A percentile compares a stretch with the other conserved stretches of the same genome.
Conservation (phyloP, 176 grass and related monocot species). For the Rhynchospora breviuscula region DNA sequence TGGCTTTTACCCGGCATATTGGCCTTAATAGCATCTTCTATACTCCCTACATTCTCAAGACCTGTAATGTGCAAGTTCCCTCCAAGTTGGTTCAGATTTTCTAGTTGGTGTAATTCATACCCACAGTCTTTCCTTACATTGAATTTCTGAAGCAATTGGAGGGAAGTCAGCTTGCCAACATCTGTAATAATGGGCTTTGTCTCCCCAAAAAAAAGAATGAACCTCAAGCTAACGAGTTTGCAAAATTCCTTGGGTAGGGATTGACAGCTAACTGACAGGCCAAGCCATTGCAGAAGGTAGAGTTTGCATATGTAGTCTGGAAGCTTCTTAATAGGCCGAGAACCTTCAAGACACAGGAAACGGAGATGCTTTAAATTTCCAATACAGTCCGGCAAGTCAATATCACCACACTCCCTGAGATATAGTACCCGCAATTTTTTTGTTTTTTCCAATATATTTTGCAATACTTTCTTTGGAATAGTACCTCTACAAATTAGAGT, state of each 20-base stretch:
- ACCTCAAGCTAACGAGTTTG: background rate
- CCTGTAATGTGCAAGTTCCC: background rate
- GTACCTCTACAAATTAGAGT: background rate
- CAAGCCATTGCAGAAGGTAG: background rate
- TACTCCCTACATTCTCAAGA: constrained; percentile 30
- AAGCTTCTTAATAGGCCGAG: background rate
- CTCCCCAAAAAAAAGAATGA: accelerated
- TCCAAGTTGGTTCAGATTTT: constrained; percentile 19
- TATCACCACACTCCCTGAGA: background rate
- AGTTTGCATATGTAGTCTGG: background rate
- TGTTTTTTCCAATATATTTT: background rate
- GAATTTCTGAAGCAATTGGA: background rate
- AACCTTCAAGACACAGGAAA: accelerated
- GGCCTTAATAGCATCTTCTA: constrained; percentile 24
- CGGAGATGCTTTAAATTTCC: background rate
- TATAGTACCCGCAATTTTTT: background rate
- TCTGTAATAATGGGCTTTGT: background rate
- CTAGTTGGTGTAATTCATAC: constrained; percentile 11
- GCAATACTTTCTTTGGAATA: background rate
- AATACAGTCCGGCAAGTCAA: background rate
- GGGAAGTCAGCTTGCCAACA: constrained; percentile 14
- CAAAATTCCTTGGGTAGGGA: background rate
- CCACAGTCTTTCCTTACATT: background rate
- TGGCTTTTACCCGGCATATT: background rate
- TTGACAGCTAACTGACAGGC: background rate